Evolutionary conservation across 176 grass and related monocot species (phyloP).

Genomic region (Oryza officinalis): DNA sequence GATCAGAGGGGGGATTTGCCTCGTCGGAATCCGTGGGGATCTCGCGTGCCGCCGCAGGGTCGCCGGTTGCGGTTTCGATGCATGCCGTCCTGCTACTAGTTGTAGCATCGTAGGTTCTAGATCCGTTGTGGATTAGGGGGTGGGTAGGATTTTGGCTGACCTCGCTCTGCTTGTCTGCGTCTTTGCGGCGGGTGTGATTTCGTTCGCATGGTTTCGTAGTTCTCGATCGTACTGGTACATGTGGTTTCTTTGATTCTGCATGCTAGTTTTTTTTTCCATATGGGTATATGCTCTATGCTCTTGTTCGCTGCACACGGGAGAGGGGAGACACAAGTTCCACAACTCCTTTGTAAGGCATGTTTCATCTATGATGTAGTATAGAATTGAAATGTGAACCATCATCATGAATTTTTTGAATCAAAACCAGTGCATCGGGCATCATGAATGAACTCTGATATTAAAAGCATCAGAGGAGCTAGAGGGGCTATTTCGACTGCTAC

Average conservation of each 20-base stretch:
- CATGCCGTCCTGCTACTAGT: background rate
- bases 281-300: background rate
- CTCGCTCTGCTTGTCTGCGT: background rate
- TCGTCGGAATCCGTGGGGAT: background rate
- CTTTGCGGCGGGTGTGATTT: background rate
- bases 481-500: background rate
- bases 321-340: background rate
- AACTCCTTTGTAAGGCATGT: background rate
- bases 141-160: background rate
- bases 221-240: background rate
- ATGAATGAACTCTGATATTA: background rate
- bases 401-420: background rate
- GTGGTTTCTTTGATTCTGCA: background rate
- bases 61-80: background rate
- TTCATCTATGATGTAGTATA: background rate
- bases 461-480: background rate
- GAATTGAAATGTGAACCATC: background rate
- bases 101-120: background rate
- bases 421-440: background rate
- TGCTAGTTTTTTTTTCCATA: background rate
- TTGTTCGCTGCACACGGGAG: background rate
- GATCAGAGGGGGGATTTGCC: background rate
- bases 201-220: background rate
- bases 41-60: too few relatives aligned
- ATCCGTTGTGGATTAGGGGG: background rate